phyloP scores from a whole-genome alignment of 345 rosid species.

The Moricandia moricandioides region DNA sequence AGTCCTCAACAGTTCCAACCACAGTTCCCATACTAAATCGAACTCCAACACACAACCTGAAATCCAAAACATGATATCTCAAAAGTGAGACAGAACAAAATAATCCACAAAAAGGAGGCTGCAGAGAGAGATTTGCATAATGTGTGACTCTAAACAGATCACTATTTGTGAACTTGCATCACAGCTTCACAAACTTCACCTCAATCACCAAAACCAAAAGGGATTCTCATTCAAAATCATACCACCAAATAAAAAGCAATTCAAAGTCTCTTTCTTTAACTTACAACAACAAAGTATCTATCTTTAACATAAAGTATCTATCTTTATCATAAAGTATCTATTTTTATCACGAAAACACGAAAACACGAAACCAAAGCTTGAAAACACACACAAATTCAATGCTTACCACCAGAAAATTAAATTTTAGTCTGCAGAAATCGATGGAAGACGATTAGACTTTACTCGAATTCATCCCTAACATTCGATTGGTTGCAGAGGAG shows the following conservation, averaged over 20 bases:
- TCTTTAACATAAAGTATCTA: background rate
- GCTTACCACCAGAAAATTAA: slow-evolving; percentile 19
- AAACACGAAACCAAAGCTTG: background rate
- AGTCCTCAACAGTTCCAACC: slow-evolving; percentile 64
- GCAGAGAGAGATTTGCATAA: background rate
- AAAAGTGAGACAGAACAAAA: background rate
- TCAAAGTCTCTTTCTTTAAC: background rate
- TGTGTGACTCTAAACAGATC: background rate
- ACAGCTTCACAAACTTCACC: background rate
- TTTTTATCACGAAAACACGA: background rate
- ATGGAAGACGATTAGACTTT: background rate
- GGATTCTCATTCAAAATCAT: background rate
- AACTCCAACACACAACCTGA: slow-evolving; percentile 59
- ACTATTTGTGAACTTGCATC: background rate
- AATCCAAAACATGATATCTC: slow-evolving; percentile 26
- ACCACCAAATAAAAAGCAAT: background rate
- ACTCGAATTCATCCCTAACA: background rate
- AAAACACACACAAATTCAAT: background rate
- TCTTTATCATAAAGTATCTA: background rate
- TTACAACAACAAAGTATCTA: slow-evolving; percentile 1
- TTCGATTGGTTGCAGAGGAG: background rate
- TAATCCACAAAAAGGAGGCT: too few species aligned
- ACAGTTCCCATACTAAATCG: slow-evolving; percentile 85
- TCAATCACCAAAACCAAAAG: background rate
- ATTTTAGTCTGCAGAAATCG: background rate